A percentile compares a stretch with the other conserved stretches of the same genome.
Conservation (phyloP, 2,329 filamentous ascomycete species). For the Cercospora zeae-maydis region DNA sequence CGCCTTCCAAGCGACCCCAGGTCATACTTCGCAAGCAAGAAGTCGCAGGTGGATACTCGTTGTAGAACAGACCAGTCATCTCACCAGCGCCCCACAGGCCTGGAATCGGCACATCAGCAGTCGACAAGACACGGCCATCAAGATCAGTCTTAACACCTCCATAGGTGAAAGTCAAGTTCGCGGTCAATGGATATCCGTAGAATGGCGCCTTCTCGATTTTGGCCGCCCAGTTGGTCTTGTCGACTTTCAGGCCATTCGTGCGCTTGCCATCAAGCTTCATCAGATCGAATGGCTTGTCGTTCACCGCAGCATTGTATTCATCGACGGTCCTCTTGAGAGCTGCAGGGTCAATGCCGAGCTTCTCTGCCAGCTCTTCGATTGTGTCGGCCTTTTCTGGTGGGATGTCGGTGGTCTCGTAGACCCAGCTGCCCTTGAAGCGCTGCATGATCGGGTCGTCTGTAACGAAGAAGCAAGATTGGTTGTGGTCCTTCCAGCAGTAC, state of each 20-base stretch:
- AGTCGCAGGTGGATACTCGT: conserved; percentile 38
- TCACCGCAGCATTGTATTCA: conserved; percentile 41
- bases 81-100: conserved; percentile 38
- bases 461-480: conserved; percentile 43
- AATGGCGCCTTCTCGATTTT: conserved; percentile 39
- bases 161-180: conserved; percentile 36
- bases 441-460: conserved; percentile 44
- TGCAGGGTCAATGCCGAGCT: conserved; percentile 39
- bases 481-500: conserved; percentile 42
- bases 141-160: conserved; percentile 42
- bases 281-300: conserved; percentile 41
- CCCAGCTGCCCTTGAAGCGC: conserved; percentile 43
- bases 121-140: conserved; percentile 39
- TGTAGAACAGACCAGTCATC: conserved; percentile 38
- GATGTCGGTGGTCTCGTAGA: conserved; percentile 44
- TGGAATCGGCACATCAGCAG: conserved; percentile 41
- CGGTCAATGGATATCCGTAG: conserved; percentile 38
- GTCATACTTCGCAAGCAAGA: conserved; percentile 35
- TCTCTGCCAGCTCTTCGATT: conserved; percentile 40
- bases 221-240: conserved; percentile 44
- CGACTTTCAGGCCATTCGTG: conserved; percentile 38
- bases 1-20: conserved; percentile 35
- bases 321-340: conserved; percentile 40
- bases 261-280: conserved; percentile 44
- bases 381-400: conserved; percentile 42